Percentiles rank a stretch among this genome's conserved stretches.
Conservation (phyloP, 108 stramenopile species). For the Cyclotella atomus region DNA sequence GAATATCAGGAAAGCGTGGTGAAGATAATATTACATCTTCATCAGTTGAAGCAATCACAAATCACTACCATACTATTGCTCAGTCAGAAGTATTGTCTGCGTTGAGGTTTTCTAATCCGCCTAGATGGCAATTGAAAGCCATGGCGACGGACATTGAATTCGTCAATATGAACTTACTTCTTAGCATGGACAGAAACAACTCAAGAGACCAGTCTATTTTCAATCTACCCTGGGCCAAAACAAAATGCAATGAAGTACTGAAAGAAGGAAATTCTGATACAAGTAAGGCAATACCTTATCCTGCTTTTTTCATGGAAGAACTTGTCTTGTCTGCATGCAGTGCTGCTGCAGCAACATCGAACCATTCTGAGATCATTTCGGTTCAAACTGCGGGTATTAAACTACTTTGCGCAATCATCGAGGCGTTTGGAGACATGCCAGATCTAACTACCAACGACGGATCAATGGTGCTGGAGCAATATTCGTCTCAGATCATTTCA, state of each 20-base stretch:
- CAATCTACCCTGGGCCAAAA: conserved; percentile 53
- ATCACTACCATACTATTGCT: conserved; percentile 40
- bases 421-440: conserved; percentile 61
- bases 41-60: conserved; percentile 42
- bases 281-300: conserved; percentile 41
- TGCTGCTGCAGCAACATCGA: conserved; percentile 68
- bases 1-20: conserved; percentile 16
- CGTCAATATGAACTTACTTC: conserved; percentile 47
- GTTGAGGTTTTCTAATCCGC: conserved; percentile 43
- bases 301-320: conserved; percentile 64
- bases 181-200: conserved; percentile 23
- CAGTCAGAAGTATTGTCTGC: conserved; percentile 37
- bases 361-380: conserved; percentile 72
- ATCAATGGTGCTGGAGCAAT: conserved; percentile 63
- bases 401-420: conserved; percentile 54
- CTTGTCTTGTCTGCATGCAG: conserved; percentile 64
- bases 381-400: conserved; percentile 69
- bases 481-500: conserved; percentile 79
- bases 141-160: conserved; percentile 51
- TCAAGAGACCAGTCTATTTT: conserved; percentile 42
- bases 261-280: conserved; percentile 1
- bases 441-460: conserved; percentile 65
- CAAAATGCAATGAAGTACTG: conserved; percentile 36
- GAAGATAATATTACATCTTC: conserved; percentile 15
- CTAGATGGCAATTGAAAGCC: conserved; percentile 72